These are phyloP conservation scores for Russula ochroleuca DNA, from an alignment of 768 basidiomycete genomes.

Conservation along the genomic window DNA sequence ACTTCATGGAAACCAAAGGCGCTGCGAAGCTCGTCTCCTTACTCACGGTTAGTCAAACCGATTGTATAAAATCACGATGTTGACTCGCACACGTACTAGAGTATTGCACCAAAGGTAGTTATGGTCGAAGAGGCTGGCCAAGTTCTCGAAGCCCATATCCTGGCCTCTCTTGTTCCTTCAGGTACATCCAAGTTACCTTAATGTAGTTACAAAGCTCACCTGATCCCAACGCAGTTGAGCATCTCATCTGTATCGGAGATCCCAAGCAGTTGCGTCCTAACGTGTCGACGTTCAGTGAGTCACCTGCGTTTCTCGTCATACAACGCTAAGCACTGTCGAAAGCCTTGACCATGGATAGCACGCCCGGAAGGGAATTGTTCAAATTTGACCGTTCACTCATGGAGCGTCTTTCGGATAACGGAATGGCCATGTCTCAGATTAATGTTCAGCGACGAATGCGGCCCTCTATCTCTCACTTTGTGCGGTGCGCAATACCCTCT, in stretches of 20 bases:
- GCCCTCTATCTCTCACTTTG: constrained; percentile 58
- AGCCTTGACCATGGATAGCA: constrained; percentile 69
- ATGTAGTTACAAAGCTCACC: background rate
- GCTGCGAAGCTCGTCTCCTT: constrained; percentile 63
- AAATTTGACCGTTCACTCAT: constrained; percentile 66
- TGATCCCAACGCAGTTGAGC: constrained; percentile 43
- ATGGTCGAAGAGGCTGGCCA: constrained; percentile 82
- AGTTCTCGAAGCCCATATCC: constrained; percentile 72
- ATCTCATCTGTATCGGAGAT: constrained; percentile 78
- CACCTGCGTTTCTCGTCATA: background rate
- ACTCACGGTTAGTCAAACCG: constrained; percentile 44
- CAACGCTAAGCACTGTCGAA: constrained; percentile 5
- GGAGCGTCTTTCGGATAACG: constrained; percentile 59
- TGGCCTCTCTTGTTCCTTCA: constrained; percentile 55
- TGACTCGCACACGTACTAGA: constrained; percentile 38
- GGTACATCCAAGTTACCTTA: constrained; percentile 5
- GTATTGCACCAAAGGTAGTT: constrained; percentile 54
- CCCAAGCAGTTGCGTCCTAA: constrained; percentile 71
- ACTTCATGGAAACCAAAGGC: constrained; percentile 37
- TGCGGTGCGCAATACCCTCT: constrained; percentile 40
- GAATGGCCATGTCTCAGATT: constrained; percentile 63
- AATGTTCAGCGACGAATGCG: constrained; percentile 75
- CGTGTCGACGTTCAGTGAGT: constrained; percentile 56
- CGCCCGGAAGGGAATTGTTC: constrained; percentile 50
- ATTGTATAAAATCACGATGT: background rate